A percentile compares a stretch with the other conserved stretches of the same genome.
Conservation (phyloP, 345 rosid species). For the Stellera chamaejasme region DNA sequence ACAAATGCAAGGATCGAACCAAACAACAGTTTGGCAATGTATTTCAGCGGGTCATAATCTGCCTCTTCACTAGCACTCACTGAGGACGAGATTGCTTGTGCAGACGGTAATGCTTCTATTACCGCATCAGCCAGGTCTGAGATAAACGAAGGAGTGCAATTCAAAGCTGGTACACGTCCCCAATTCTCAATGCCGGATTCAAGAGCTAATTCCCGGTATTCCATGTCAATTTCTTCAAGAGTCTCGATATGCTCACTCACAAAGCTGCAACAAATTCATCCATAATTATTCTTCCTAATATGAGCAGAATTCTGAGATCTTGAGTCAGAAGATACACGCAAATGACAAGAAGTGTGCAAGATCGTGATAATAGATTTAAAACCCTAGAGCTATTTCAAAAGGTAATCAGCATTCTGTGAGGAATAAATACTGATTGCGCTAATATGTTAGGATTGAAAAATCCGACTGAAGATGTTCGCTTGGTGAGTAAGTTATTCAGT, state of each 20-base stretch:
- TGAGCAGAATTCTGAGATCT: not conserved
- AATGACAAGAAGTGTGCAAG: too few species aligned
- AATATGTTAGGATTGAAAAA: too few species aligned
- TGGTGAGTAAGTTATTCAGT: too few species aligned
- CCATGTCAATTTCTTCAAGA: slow-evolving; percentile 93
- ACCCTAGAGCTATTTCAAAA: too few species aligned
- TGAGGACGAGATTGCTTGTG: slow-evolving; percentile 38
- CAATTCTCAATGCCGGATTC: slow-evolving; percentile 90
- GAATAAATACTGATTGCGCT: too few species aligned
- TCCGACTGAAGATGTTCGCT: too few species aligned
- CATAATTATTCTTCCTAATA: not conserved
- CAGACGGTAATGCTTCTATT: slow-evolving; percentile 77
- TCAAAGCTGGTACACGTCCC: slow-evolving; percentile 88
- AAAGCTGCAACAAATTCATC: slow-evolving; percentile 37
- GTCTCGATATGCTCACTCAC: slow-evolving; percentile 97
- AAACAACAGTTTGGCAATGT: slow-evolving; percentile 52
- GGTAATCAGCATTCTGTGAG: too few species aligned
- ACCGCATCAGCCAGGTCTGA: slow-evolving; percentile 89
- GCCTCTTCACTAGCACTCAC: slow-evolving; percentile 27
- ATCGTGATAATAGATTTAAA: too few species aligned
- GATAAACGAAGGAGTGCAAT: slow-evolving; percentile 72
- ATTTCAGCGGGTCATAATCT: slow-evolving; percentile 37
- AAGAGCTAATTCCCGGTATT: slow-evolving; percentile 70
- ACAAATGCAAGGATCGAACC: slow-evolving; percentile 71
- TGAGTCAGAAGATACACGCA: too few species aligned